Evolutionary conservation across 2,329 filamentous ascomycete genomes (phyloP), one percentile per base, ranked within the genome.

Genomic region (Hypoxylon sp.): DNA sequence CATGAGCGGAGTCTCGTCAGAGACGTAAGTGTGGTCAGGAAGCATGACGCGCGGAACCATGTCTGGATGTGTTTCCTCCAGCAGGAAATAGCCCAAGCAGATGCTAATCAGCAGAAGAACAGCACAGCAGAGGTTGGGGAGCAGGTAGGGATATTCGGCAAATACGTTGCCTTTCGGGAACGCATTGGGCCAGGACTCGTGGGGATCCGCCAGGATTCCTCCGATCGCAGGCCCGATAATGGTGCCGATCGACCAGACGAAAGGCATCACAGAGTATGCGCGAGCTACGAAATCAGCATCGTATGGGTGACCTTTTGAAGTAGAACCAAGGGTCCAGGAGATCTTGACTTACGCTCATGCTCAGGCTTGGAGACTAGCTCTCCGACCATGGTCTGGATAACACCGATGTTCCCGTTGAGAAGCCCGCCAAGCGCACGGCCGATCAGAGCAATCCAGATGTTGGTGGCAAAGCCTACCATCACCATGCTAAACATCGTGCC

Each of bases 231-330:
- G 90, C 0, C 93, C 93, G 49, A 96, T 82, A 63, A 97, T 96
- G 8, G 91, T 96, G 20, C 93, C 93, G 48, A 97, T 88, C 42
- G 85, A 89, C 92, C 93, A 97, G 6, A 97, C 89, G 70, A 97
- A 97, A 0, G 93, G 93, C 91, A 97, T 96, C 40, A 97, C 85
- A 2, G 92, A 87, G 73, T 93, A 97, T 23, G 93, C 93, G 60
- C 89, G 86, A 56, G 92, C 89, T 91, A 48, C 35, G 42, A 60
- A 23, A 65, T 68, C 60, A 70, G 67, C 55, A 48, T 23, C 31
- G 33, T 13, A 9, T 61, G 31, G 18, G 38, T 23, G n/a, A 3
- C 10, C 13, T 4, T 4, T n/a, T 37, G 11, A 40, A 17, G 2
- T 31, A 21, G 20, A 18, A n/a, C n/a, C n/a, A n/a, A n/a, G 10